Conservation (phyloP, 2,329 filamentous ascomycete species). For the Chrysoporthe puriensis region DNA sequence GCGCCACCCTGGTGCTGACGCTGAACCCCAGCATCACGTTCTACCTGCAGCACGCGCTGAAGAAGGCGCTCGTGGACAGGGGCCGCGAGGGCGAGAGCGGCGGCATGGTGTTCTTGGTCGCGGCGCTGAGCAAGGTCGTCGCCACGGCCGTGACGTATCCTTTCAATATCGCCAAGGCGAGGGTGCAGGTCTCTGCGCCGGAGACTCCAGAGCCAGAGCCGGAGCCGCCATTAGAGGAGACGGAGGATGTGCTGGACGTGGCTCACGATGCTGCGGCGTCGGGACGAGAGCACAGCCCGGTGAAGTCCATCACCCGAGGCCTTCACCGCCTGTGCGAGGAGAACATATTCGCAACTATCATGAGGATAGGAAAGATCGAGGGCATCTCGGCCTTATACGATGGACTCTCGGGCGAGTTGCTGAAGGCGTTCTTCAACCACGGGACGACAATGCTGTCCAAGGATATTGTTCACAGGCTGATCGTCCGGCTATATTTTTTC, state of each 20-base stretch:
- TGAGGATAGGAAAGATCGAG: constrained; percentile 63
- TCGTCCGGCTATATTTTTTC: constrained; percentile 74
- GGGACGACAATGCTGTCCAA: constrained; percentile 88
- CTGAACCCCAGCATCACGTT: constrained; percentile 88
- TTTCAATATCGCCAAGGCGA: constrained; percentile 81
- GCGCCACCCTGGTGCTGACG: constrained; percentile 76
- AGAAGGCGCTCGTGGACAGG: constrained; percentile 59
- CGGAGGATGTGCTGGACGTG: constrained; percentile 14
- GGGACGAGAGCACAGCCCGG: constrained; percentile 34
- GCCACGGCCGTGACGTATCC: constrained; percentile 82
- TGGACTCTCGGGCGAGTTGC: constrained; percentile 74
- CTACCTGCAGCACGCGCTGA: constrained; percentile 75
- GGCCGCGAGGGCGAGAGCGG: constrained; percentile 41
- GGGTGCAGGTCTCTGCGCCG: constrained; percentile 66
- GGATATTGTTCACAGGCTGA: constrained; percentile 71
- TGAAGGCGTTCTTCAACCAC: constrained; percentile 84
- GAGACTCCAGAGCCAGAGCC: constrained; percentile 31
- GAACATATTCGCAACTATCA: constrained; percentile 67
- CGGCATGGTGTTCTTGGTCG: constrained; percentile 52
- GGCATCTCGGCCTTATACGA: constrained; percentile 73
- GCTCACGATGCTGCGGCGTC: constrained; percentile 27
- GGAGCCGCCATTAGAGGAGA: constrained; percentile 36
- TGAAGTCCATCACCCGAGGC: constrained; percentile 34
- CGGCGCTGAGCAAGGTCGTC: constrained; percentile 77
- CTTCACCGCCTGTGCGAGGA: constrained; percentile 38